phyloP scores from a whole-genome alignment of 345 rosid species.

The Corchorus olitorius region DNA sequence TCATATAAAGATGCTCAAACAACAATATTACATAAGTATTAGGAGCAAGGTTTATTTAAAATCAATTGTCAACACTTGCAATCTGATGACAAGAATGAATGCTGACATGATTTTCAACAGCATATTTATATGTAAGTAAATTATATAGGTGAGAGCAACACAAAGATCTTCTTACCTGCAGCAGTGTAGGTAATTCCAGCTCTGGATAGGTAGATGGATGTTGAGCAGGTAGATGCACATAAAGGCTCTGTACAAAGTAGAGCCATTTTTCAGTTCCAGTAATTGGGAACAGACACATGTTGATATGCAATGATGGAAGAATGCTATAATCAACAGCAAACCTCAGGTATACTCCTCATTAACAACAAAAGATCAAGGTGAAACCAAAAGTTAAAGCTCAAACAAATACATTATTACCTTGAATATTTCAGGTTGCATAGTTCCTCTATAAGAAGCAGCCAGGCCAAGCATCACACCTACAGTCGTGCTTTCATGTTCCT shows the following conservation, averaged over 20 bases:
- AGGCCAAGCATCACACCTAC: slow-evolving; percentile 96
- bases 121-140: neutral
- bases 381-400: slow-evolving; percentile 18
- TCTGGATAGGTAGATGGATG: slow-evolving; percentile 84
- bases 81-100: neutral
- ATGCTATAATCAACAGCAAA: neutral
- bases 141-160: neutral
- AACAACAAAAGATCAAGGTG: slow-evolving; percentile 15
- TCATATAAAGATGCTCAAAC: neutral
- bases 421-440: slow-evolving; percentile 90
- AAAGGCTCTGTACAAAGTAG: slow-evolving; percentile 66
- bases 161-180: slow-evolving; percentile 59
- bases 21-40: slow-evolving; percentile 2
- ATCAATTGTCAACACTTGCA: neutral
- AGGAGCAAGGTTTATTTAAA: slow-evolving; percentile 2
- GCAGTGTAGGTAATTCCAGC: slow-evolving; percentile 83
- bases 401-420: slow-evolving; percentile 50
- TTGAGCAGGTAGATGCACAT: slow-evolving; percentile 85
- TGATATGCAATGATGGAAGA: slow-evolving; percentile 3
- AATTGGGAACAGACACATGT: slow-evolving; percentile 8
- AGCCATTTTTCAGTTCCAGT: slow-evolving; percentile 24
- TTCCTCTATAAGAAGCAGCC: slow-evolving; percentile 90
- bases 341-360: slow-evolving; percentile 7
- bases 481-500: slow-evolving; percentile 95
- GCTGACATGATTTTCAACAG: neutral